Percentiles rank a stretch among this genome's conserved stretches.
phyloP scores from a whole-genome alignment of 257 asterid species.

The Buddleja alternifolia region DNA sequence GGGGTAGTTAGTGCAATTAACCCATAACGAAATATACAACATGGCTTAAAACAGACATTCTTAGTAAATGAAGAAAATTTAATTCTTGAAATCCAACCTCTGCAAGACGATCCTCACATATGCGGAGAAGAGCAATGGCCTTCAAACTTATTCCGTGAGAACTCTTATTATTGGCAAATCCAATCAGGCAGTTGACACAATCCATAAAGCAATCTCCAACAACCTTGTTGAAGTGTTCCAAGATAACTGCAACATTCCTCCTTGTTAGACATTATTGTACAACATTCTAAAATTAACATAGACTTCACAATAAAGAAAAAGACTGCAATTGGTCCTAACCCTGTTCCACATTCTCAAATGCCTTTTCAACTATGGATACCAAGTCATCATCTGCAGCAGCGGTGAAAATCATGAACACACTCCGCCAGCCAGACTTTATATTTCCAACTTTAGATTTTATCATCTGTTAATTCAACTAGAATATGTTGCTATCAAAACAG shows the following conservation, averaged over 20 bases:
- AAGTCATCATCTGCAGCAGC: constrained; percentile 88
- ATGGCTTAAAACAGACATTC: not conserved
- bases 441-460: constrained; percentile 86
- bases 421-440: constrained; percentile 96
- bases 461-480: constrained; percentile 65
- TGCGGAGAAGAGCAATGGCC: constrained; percentile 97
- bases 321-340: constrained; percentile 47
- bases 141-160: constrained; percentile 89
- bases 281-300: constrained; percentile 26
- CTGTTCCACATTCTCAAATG: constrained; percentile 97
- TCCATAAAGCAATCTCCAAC: constrained; percentile 96
- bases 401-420: constrained; percentile 94
- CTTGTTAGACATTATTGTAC: constrained; percentile 35
- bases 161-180: constrained; percentile 83
- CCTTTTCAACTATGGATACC: constrained; percentile 89
- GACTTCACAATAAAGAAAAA: constrained; percentile 17
- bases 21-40: not conserved
- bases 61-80: constrained; percentile 8
- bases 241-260: constrained; percentile 67
- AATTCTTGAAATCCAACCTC: constrained; percentile 66
- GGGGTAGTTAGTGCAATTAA: too few species aligned
- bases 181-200: constrained; percentile 93
- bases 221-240: constrained; percentile 97
- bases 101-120: constrained; percentile 98
- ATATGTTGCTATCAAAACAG: constrained; percentile 37